Conservation (phyloP, 176 grass and related monocot genomes). For the Carex littledalei region DNA sequence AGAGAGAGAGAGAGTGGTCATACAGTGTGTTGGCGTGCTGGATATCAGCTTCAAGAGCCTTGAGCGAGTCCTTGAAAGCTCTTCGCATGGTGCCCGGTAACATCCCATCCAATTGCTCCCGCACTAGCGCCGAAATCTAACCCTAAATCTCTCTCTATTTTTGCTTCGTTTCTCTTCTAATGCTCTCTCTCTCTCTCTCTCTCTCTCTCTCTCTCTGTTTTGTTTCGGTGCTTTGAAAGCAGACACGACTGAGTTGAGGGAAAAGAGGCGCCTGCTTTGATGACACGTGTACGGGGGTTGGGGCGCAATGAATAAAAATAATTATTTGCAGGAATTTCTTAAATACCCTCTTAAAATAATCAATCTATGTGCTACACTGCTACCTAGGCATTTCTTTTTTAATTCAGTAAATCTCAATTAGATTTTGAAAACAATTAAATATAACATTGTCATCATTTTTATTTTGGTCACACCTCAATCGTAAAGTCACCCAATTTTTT, state of each 20-base stretch:
- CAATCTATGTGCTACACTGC: background rate
- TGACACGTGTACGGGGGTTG: background rate
- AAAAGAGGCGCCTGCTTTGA: conserved; percentile 13
- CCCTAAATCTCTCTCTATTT: background rate
- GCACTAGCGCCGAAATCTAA: background rate
- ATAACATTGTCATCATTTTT: no score
- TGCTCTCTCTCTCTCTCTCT: background rate
- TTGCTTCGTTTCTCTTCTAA: background rate
- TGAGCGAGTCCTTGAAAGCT: conserved; percentile 85
- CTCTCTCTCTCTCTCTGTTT: background rate
- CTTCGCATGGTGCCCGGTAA: conserved; percentile 38
- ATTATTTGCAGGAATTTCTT: background rate
- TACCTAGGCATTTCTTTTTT: background rate
- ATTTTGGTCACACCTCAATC: no score
- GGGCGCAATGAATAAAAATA: background rate
- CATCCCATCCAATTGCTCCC: conserved; percentile 13
- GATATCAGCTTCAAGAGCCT: conserved; percentile 91
- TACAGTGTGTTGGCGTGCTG: conserved; percentile 91
- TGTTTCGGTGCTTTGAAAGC: conserved; percentile 5
- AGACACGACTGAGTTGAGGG: conserved; percentile 5
- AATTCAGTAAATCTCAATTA: background rate
- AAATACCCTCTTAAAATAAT: background rate
- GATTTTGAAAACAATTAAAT: background rate
- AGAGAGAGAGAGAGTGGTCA: background rate
- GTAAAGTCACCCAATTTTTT: no score